These are phyloP conservation scores for Ascomycota sp. DNA, from an alignment of 2,329 filamentous ascomycete genomes.

Conservation along the genomic window DNA sequence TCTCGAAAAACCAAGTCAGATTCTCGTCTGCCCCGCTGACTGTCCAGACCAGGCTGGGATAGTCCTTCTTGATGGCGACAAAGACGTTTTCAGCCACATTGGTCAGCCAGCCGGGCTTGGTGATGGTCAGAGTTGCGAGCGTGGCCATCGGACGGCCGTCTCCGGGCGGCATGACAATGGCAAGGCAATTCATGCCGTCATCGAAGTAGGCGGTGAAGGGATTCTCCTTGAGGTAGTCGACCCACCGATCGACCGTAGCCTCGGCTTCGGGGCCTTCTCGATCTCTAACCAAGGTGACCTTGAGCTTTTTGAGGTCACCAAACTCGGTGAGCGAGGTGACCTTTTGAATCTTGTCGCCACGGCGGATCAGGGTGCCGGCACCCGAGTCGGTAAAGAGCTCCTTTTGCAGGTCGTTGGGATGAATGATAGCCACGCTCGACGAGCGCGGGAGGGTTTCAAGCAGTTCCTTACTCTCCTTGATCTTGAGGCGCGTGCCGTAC, in stretches of 20 bases:
- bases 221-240: constrained; percentile 55
- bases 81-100: constrained; percentile 95
- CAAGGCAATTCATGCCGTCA: constrained; percentile 80
- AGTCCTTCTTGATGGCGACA: constrained; percentile 79
- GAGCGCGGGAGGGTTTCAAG: constrained; percentile 73
- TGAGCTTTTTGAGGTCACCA: constrained; percentile 54
- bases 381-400: constrained; percentile 93
- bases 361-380: constrained; percentile 77
- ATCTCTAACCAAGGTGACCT: constrained; percentile 65
- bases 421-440: constrained; percentile 92
- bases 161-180: constrained; percentile 61
- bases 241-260: constrained; percentile 69
- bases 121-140: constrained; percentile 78
- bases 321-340: constrained; percentile 55
- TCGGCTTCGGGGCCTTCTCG: constrained; percentile 63
- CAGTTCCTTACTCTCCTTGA: constrained; percentile 90
- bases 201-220: constrained; percentile 90
- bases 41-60: constrained; percentile 84
- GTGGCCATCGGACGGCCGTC: constrained; percentile 52
- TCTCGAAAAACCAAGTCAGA: constrained; percentile 94
- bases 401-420: constrained; percentile 87
- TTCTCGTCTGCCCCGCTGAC: constrained; percentile 93
- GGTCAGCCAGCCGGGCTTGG: constrained; percentile 82
- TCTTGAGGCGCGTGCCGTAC: constrained; percentile 89
- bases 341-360: constrained; percentile 73